Base-by-base conservation (phyloP, 2,329 filamentous ascomycete genomes). In the Cladophialophora carrionii region DNA sequence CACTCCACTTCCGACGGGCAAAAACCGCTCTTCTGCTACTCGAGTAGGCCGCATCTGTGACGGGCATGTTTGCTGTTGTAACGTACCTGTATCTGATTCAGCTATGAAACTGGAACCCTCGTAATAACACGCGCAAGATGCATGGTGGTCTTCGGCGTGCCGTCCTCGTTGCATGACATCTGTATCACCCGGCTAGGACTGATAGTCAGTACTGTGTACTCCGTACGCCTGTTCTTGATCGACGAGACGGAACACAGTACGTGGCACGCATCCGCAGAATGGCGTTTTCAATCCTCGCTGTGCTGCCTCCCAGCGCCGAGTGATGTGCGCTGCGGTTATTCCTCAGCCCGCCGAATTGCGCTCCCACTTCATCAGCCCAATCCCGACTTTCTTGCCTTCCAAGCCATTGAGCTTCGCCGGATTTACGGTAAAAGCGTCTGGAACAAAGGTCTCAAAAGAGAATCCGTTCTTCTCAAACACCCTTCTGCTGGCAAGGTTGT, bases 401-500 rank as follows among this genome's bases (percentile, higher is more conserved):
- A 37, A 14, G 14, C 49, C 62, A 5, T 22, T 46, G 4, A 37
- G 43, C 62, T 68, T 68, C 7, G 58, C 34, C 41, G 54, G 46
- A 6, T 59, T 32, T 34, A 67, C 8, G 12, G 32, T 29, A 22
- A 62, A 3, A 4, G 37, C 62, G 53, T 63, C 55, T n/a, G 58
- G 62, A 12, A 63, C 57, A 7, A 57, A 17, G 1, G 12, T 59
- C 32, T 49, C 26, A 37, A 51, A 64, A 3, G 64, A 32, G 61
- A 76, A 75, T 43, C 72, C 71, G 56, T 73, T 74, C 61, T 75
- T 74, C 51, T 69, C 65, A 61, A 76, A 71, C 4, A 75, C 73
- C 24, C 63, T 65, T 34, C 64, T 24, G 59, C 74, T 76, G 1
- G 71, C 66, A n/a, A 34, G 37, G 48, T 76, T 76, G 1, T 68